Evolutionary conservation across 371 early-diverging fungal genomes (phyloP), one percentile per base, ranked within the genome.

Genomic region (Mortierella polycephala): DNA sequence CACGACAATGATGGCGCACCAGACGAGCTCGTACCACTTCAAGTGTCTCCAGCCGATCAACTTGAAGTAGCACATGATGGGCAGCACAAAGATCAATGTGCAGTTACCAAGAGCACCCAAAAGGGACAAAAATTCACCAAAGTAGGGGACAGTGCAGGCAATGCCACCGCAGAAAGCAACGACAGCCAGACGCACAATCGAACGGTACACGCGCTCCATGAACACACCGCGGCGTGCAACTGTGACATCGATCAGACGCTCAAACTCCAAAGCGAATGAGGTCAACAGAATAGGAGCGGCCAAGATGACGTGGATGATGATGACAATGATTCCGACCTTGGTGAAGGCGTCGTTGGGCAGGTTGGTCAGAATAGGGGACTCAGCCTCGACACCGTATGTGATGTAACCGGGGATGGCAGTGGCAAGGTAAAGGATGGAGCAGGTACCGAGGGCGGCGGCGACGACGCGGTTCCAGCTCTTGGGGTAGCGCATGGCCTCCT

Each of bases 321-420:
- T 90, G 76, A 94, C 82, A 20, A 87, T 85, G 47, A 91, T 89
- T 21, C 93, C 92, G 40, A 90, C 72, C 21, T 83, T 90, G 13
- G 89, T 83, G 51, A 89, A 84, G 41, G 82, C 81, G 45, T 90
- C 94, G 0, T 81, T 49, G 18, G 94, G 93, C 30, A 96, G 82
- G 67, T 85, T 91, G 61, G 83, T 75, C 53, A 93, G 85, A 53
- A 96, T 89, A 20, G 96, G 96, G 5, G 88, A 90, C 39, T 70
- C 49, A 30, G 91, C 89, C 9, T 53, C 20, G 54, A 83, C 73
- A 52, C 96, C 96, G 75, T 94, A 96, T 21, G 93, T 85, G 51
- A 87, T 86, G 75, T 96, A 96, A n/a, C 95, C 96, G 42, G 92
- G 86, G 45, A 87, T 84, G 52, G 94, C 96, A 20, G 92, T 90